A percentile compares a stretch with the other conserved stretches of the same genome.
phyloP scores from a whole-genome alignment of 2,329 filamentous ascomycete genomes.

The Sordariomycetes sp. region DNA sequence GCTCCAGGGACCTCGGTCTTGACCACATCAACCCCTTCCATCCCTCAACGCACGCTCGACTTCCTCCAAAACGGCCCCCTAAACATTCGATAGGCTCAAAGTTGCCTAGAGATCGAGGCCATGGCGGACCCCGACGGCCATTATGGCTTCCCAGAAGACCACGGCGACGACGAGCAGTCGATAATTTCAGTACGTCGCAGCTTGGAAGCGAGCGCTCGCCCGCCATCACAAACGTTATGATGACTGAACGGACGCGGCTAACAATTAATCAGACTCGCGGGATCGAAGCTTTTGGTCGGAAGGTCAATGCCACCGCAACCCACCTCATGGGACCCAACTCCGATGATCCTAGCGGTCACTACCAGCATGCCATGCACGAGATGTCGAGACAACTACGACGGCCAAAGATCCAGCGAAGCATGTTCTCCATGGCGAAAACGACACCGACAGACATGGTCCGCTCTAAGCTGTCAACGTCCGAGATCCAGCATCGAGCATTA shows the following conservation, averaged over 20 bases:
- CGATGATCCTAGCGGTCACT: conserved; percentile 51
- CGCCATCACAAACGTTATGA: neutral
- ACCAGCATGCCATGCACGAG: conserved; percentile 79
- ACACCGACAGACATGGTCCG: conserved; percentile 91
- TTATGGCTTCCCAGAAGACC: conserved; percentile 36
- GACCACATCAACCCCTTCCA: no score
- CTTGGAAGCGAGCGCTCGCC: neutral
- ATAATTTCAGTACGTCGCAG: conserved; percentile 29
- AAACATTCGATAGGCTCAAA: no score
- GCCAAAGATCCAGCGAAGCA: conserved; percentile 75
- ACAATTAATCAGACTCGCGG: conserved; percentile 59
- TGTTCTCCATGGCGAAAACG: conserved; percentile 85
- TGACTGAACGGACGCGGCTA: neutral
- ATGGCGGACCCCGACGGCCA: conserved; percentile 34
- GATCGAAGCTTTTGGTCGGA: conserved; percentile 85
- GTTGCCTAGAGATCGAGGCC: no score
- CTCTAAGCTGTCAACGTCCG: conserved; percentile 77
- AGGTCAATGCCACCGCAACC: conserved; percentile 87
- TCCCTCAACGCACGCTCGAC: no score
- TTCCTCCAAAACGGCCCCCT: no score
- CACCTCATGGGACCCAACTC: conserved; percentile 69
- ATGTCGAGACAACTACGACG: conserved; percentile 82
- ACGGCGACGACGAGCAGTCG: conserved; percentile 36
- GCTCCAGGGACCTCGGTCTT: no score
- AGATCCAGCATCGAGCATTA: conserved; percentile 90